phyloP scores from a whole-genome alignment of 352 stramenopile species.

The Chrysophaeum taylorii region DNA sequence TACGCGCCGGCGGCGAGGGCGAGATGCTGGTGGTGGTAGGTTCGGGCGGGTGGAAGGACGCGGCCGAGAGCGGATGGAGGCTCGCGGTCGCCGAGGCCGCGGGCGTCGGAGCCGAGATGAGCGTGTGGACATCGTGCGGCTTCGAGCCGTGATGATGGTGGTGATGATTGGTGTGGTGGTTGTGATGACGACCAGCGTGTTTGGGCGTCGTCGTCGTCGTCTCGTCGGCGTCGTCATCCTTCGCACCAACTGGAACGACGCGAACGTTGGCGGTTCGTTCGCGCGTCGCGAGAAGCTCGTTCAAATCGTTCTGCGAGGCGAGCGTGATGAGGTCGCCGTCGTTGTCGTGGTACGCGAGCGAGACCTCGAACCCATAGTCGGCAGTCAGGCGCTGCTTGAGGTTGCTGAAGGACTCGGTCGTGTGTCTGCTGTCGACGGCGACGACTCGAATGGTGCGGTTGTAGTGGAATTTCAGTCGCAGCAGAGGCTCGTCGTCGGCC shows the following conservation, averaged over 20 bases:
- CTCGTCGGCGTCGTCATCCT: no score
- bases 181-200: no score
- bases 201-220: no score
- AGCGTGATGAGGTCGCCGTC: constrained; percentile 33
- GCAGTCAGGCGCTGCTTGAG: constrained; percentile 11
- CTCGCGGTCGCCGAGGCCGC: not conserved
- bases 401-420: not conserved
- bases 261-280: constrained; percentile 13
- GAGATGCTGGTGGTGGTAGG: constrained; percentile 6
- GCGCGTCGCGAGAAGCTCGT: constrained; percentile 22
- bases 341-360: constrained; percentile 28
- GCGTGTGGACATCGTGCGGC: no score
- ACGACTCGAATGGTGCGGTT: not conserved
- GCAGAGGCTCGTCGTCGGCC: no score
- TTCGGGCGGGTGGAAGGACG: constrained; percentile 9
- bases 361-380: constrained; percentile 22
- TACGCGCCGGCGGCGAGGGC: no score
- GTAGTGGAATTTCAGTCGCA: constrained; percentile 15
- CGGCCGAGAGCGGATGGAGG: not conserved
- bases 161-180: no score
- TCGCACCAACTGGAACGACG: no score
- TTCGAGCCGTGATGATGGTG: not conserved
- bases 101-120: constrained; percentile 8
- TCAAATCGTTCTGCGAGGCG: constrained; percentile 34
- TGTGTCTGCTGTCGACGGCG: not conserved